Conservation (phyloP, 176 grass and related monocot species). For the Juncus inflexus region DNA sequence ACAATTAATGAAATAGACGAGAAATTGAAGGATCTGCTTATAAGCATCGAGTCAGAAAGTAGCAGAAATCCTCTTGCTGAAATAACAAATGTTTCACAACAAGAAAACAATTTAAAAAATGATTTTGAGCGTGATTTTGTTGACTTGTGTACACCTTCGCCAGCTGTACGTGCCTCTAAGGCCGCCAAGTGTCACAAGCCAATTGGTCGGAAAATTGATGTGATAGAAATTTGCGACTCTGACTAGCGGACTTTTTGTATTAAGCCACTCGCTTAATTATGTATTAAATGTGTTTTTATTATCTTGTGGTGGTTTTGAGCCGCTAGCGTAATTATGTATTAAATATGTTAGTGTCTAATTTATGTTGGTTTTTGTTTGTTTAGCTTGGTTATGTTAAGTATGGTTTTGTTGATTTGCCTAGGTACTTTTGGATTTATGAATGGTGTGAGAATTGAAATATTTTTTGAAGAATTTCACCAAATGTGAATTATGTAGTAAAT, state of each 20-base stretch:
- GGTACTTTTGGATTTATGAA: too few species aligned
- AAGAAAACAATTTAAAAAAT: constrained; percentile 16
- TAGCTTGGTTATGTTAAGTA: neutral
- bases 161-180: constrained; percentile 41
- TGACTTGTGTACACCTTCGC: constrained; percentile 59
- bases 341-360: neutral
- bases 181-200: constrained; percentile 34
- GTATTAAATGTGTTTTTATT: constrained; percentile 1
- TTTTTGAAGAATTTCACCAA: too few species aligned
- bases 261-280: constrained; percentile 33
- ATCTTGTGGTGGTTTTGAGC: constrained; percentile 22
- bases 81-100: constrained; percentile 5
- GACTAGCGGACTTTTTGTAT: constrained; percentile 42
- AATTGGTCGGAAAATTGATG: constrained; percentile 8
- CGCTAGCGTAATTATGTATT: constrained; percentile 19
- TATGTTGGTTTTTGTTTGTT: neutral
- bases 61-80: constrained; percentile 15
- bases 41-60: constrained; percentile 47
- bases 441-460: too few species aligned
- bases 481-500: too few species aligned
- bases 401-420: neutral
- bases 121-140: constrained; percentile 32
- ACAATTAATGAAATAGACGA: constrained; percentile 47
- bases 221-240: constrained; percentile 42
- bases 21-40: constrained; percentile 48